phyloP scores from a whole-genome alignment of 345 rosid species.

The Brassica carinata region DNA sequence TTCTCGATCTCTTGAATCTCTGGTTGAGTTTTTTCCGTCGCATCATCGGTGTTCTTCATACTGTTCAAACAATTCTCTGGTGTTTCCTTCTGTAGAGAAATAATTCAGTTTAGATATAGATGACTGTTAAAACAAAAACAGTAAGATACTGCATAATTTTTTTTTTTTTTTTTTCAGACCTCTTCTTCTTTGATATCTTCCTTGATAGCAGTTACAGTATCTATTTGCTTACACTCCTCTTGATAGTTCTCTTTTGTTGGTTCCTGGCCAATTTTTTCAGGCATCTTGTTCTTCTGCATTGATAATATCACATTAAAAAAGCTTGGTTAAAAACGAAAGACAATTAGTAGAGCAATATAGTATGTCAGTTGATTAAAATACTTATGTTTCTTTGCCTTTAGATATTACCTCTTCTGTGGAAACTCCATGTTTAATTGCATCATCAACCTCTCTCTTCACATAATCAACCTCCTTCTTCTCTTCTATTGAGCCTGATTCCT shows the following conservation, averaged over 20 bases:
- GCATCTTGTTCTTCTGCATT: conserved; percentile 32
- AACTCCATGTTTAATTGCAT: conserved; percentile 21
- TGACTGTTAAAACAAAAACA: neutral
- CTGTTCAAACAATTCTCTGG: conserved; percentile 25
- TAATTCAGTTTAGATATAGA: conserved; percentile 6
- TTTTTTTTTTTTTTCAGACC: conserved; percentile 34
- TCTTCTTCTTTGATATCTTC: conserved; percentile 35
- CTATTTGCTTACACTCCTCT: conserved; percentile 35
- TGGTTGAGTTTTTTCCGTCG: neutral
- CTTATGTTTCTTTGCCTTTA: conserved; percentile 38
- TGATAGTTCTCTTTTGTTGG: conserved; percentile 35
- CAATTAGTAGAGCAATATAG: neutral
- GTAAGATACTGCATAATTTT: neutral
- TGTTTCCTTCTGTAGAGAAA: conserved; percentile 34
- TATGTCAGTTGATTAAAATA: neutral
- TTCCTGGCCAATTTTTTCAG: conserved; percentile 33
- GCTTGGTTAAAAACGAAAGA: neutral
- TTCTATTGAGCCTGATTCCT: conserved; percentile 27
- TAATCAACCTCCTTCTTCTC: conserved; percentile 23
- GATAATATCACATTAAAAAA: neutral
- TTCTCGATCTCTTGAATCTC: conserved; percentile 18
- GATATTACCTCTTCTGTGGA: conserved; percentile 34
- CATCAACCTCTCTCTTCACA: conserved; percentile 30
- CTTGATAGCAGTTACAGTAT: neutral
- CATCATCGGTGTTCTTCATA: conserved; percentile 21